Base-by-base conservation (phyloP, 352 stramenopile species). In the Blastocystis sp. region DNA sequence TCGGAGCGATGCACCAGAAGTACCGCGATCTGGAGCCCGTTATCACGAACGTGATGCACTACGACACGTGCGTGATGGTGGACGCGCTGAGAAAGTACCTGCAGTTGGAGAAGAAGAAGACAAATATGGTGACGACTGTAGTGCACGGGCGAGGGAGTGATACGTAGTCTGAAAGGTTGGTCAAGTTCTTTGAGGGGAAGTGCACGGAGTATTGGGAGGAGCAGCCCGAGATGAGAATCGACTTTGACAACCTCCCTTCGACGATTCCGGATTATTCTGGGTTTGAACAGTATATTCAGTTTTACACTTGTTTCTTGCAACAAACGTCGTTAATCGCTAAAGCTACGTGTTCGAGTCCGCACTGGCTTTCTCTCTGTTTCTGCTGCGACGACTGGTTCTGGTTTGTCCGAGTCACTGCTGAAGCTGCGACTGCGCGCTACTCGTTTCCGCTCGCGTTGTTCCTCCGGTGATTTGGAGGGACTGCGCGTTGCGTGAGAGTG, bases 251-350 rank as follows among this genome's bases (percentile, higher is more conserved):
- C 16, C 33, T 85, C n/a, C 60, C 74, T 31, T 61, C 31, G 13
- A 35, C 55, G 24, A 85, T 85, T 51, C 74, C 74, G n/a, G 74
- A 85, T 19, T 85, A 85, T 69, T 55, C 74, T 24, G 31, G 66
- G 59, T 85, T 39, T 45, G 74, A 85, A 33, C n/a, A 29, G 10
- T 85, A 85, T 50, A 29, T 85, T 33, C 66, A 31, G 70, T n/a
- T 77, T 3, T 31, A 77, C 3, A 4, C 2, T 2, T 60, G 13
- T 85, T 55, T 50, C 51, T 85, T 85, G 45, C 50, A 55, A 50
- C n/a, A 70, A 85, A 69, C 55, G 50, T 50, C 6, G 9, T 3
- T 19, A 85, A 21, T 67, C 74, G 70, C 55, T 67, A 51, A 69
- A 69, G 66, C 74, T 85, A 39, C 51, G 45, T 31, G 41, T 41